phyloP scores from a whole-genome alignment of 2,329 filamentous ascomycete genomes.

The Lasiodiplodia theobromae region DNA sequence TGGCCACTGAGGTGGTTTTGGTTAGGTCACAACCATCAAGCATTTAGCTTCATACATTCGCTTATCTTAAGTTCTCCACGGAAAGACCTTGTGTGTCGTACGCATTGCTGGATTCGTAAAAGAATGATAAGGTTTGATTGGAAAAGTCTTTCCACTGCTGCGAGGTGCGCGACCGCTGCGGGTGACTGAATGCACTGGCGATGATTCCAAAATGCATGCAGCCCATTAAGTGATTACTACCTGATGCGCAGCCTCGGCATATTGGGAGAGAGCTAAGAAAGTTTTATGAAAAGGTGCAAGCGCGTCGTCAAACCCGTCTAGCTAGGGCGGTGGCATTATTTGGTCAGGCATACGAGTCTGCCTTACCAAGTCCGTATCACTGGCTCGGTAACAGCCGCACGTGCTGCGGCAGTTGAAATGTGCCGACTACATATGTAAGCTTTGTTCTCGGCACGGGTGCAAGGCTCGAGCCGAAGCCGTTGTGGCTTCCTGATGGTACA shows the following conservation, averaged over 20 bases:
- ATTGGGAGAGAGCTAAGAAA: too few relatives aligned
- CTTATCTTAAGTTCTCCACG: not conserved
- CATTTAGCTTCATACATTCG: not conserved
- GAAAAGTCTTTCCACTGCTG: too few relatives aligned
- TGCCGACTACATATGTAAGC: not conserved
- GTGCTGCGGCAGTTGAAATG: not conserved
- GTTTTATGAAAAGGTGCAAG: too few relatives aligned
- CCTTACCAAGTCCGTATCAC: not conserved
- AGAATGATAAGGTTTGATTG: too few relatives aligned
- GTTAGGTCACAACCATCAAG: not conserved
- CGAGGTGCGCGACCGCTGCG: too few relatives aligned
- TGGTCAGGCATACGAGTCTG: not conserved
- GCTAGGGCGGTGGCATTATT: not conserved
- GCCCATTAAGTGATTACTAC: too few relatives aligned
- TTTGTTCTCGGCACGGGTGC: not conserved
- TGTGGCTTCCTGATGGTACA: not conserved
- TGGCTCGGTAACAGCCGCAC: not conserved
- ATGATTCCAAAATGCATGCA: too few relatives aligned
- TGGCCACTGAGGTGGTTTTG: too few relatives aligned
- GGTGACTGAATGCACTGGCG: too few relatives aligned
- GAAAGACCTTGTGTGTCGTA: not conserved
- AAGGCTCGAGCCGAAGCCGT: not conserved
- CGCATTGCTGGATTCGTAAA: not conserved
- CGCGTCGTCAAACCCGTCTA: too few relatives aligned
- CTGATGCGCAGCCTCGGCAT: too few relatives aligned